Conservation (phyloP, 2,329 filamentous ascomycete genomes). For the Erysiphe neolycopersici region DNA sequence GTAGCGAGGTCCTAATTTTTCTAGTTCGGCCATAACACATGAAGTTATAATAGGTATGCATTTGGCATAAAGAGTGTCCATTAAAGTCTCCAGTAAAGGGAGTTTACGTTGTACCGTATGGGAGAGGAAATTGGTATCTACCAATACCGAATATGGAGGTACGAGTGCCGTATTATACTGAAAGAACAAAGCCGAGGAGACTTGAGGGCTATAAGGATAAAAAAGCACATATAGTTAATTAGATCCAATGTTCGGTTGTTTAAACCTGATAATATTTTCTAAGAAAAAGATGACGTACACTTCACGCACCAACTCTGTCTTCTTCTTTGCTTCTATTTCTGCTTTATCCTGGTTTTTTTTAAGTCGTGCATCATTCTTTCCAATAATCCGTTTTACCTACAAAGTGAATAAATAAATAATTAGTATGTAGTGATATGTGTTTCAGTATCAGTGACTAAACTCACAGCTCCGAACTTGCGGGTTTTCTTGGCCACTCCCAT, state of each 20-base stretch:
- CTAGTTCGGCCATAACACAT: slow-evolving; percentile 61
- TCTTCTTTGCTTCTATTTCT: slow-evolving; percentile 27
- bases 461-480: slow-evolving; percentile 58
- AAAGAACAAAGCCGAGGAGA: slow-evolving; percentile 67
- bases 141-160: slow-evolving; percentile 46
- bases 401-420: slow-evolving; percentile 2
- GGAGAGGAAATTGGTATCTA: slow-evolving; percentile 69
- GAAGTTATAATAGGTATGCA: slow-evolving; percentile 70
- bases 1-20: slow-evolving; percentile 76
- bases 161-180: slow-evolving; percentile 64
- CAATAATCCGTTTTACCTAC: slow-evolving; percentile 53
- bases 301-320: slow-evolving; percentile 41
- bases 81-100: slow-evolving; percentile 63
- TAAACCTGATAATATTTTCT: too few species aligned
- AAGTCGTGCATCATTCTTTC: slow-evolving; percentile 51
- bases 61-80: slow-evolving; percentile 84
- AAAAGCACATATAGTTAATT: not conserved
- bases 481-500: slow-evolving; percentile 86
- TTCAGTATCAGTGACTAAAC: slow-evolving; percentile 5
- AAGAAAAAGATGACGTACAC: slow-evolving; percentile 20
- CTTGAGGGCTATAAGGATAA: slow-evolving; percentile 30
- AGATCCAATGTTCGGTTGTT: too few species aligned
- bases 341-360: slow-evolving; percentile 54
- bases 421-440: slow-evolving; percentile 6
- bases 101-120: slow-evolving; percentile 83